Conservation (phyloP, 2,329 filamentous ascomycete species). For the Xylariales sp. region DNA sequence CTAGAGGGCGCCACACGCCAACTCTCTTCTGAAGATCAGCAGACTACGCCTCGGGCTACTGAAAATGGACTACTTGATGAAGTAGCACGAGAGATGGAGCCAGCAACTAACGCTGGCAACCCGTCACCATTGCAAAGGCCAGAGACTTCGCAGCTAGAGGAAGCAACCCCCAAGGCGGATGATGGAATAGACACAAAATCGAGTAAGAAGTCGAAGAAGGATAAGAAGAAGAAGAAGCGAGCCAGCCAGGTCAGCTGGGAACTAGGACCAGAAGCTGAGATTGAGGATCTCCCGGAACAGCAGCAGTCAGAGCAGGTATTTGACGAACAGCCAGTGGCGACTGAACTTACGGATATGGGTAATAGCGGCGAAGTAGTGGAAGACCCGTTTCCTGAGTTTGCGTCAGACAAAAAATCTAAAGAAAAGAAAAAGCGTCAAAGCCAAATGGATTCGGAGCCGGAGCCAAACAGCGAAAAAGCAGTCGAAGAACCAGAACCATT, state of each 20-base stretch:
- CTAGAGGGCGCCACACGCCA: conserved; percentile 9
- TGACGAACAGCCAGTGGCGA: conserved; percentile 33
- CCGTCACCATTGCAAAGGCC: conserved; percentile 13
- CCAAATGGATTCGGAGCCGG: conserved; percentile 35
- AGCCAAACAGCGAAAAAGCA: conserved; percentile 24
- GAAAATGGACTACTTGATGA: conserved; percentile 23
- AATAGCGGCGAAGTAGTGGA: conserved; percentile 25
- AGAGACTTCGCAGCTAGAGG: conserved; percentile 34
- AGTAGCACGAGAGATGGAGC: neutral
- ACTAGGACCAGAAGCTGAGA: conserved; percentile 43
- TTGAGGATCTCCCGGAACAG: conserved; percentile 35
- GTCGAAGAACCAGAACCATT: conserved; percentile 30
- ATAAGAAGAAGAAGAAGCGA: conserved; percentile 54
- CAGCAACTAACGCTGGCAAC: neutral
- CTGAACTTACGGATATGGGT: conserved; percentile 30
- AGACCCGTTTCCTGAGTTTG: conserved; percentile 28
- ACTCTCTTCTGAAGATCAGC: conserved; percentile 26
- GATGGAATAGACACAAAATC: conserved; percentile 35
- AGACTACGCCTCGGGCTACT: conserved; percentile 20
- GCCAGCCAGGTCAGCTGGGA: conserved; percentile 45
- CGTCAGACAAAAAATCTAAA: conserved; percentile 27
- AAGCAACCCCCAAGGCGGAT: conserved; percentile 36
- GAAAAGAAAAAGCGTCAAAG: conserved; percentile 28
- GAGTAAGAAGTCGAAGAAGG: conserved; percentile 54
- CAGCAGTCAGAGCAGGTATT: conserved; percentile 37